Evolutionary conservation across 495 filamentous ascomycete genomes (phyloP).

Genomic region (Hypoxylon crocopeplum): DNA sequence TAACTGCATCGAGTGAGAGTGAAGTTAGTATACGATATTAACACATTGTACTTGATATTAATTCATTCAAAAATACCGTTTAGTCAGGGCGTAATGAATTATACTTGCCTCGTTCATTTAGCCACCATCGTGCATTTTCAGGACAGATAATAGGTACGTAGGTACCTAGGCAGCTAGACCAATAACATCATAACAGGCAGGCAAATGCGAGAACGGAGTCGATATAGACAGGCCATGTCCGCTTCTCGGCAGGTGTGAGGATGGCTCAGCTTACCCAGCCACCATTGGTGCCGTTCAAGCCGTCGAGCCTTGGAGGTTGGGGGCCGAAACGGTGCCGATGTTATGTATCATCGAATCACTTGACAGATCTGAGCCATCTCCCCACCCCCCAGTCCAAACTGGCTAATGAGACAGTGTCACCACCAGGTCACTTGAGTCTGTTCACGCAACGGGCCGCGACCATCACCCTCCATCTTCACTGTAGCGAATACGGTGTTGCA

Average conservation of each 20-base stretch:
- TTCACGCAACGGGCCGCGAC: slow-evolving; percentile 28
- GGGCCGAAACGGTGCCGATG: slow-evolving; percentile 2
- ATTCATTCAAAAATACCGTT: too few relatives aligned
- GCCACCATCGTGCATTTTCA: too few relatives aligned
- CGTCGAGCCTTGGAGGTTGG: not conserved
- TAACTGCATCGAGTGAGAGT: too few relatives aligned
- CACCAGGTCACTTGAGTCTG: slow-evolving; percentile 20
- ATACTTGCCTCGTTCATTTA: too few relatives aligned
- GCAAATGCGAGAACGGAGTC: not conserved
- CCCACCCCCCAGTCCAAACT: slow-evolving; percentile 10
- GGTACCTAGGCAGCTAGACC: too few relatives aligned
- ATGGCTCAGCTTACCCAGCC: slow-evolving; percentile 32
- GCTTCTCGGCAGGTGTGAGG: slow-evolving; percentile 1
- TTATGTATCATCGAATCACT: slow-evolving; percentile 28
- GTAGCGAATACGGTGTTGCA: slow-evolving; percentile 25
- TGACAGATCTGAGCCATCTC: slow-evolving; percentile 26
- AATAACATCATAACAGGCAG: too few relatives aligned
- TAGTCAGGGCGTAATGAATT: too few relatives aligned
- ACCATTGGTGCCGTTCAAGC: not conserved
- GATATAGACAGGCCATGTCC: not conserved
- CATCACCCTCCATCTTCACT: slow-evolving; percentile 6
- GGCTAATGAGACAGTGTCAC: slow-evolving; percentile 25
- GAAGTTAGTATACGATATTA: too few relatives aligned
- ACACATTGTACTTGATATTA: too few relatives aligned
- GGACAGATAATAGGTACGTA: too few relatives aligned